Conservation (phyloP, 2,329 filamentous ascomycete genomes). For the Metarhizium humberi region DNA sequence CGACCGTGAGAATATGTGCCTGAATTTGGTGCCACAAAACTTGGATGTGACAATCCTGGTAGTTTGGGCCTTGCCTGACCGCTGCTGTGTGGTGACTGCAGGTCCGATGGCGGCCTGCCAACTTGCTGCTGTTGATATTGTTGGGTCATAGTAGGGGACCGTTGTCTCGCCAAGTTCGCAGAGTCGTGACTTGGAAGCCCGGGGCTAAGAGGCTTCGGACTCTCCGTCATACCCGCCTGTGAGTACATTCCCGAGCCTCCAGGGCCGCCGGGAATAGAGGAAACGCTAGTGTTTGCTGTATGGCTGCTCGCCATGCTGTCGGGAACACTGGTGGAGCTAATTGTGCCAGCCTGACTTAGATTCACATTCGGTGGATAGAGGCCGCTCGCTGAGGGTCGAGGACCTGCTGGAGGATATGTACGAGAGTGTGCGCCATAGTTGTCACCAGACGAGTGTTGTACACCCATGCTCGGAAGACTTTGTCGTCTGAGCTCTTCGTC, state of each 20-base stretch:
- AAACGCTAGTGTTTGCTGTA: constrained; percentile 39
- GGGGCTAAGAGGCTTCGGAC: constrained; percentile 76
- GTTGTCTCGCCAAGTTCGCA: constrained; percentile 41
- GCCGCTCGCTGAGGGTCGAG: constrained; percentile 39
- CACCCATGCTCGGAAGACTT: constrained; percentile 67
- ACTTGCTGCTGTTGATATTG: constrained; percentile 55
- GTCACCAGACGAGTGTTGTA: constrained; percentile 54
- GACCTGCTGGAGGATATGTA: constrained; percentile 67
- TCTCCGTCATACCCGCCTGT: constrained; percentile 71
- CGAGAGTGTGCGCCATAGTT: constrained; percentile 54
- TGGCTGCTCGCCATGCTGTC: constrained; percentile 33
- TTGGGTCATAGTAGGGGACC: constrained; percentile 56
- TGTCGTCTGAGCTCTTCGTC: constrained; percentile 56
- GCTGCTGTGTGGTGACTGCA: constrained; percentile 42
- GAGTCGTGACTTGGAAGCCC: constrained; percentile 44
- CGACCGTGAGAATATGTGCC: constrained; percentile 21
- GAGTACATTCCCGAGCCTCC: constrained; percentile 54
- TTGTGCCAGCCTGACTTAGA: constrained; percentile 40
- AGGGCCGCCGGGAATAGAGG: constrained; percentile 36
- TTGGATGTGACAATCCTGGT: constrained; percentile 26
- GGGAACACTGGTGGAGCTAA: constrained; percentile 40
- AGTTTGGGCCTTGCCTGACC: constrained; percentile 30
- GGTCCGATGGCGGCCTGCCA: constrained; percentile 45
- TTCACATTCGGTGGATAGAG: constrained; percentile 55
- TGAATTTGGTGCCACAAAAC: constrained; percentile 22